Evolutionary conservation across 1,284 basidiomycete species (phyloP).

Genomic region (Lentinula novae-zelandiae): DNA sequence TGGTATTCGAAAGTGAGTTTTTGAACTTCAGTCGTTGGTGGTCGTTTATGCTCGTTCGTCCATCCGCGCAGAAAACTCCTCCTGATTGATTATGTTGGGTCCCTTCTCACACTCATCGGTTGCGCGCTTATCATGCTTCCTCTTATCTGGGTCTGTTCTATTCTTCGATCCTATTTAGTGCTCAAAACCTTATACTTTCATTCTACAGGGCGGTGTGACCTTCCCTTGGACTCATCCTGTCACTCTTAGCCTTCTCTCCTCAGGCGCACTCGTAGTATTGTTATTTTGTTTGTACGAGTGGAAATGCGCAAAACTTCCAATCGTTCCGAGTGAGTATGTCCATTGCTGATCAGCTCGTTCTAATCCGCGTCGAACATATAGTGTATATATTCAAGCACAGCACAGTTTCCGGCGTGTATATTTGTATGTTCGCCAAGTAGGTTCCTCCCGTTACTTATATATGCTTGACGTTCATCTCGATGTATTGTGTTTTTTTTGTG

Average conservation of each 20-base stretch:
- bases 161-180: neutral
- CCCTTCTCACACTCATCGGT: constrained; percentile 12
- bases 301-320: constrained; percentile 63
- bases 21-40: neutral
- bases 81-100: constrained; percentile 14
- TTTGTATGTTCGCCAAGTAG: constrained; percentile 64
- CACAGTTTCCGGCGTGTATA: constrained; percentile 67
- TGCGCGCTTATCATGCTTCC: constrained; percentile 16
- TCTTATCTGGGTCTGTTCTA: constrained; percentile 15
- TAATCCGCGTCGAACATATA: constrained; percentile 19
- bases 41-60: constrained; percentile 19
- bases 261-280: constrained; percentile 48
- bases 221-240: constrained; percentile 49
- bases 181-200: neutral
- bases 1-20: constrained; percentile 6
- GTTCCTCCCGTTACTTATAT: constrained; percentile 18
- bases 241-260: constrained; percentile 50
- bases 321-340: constrained; percentile 67
- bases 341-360: constrained; percentile 43
- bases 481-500: neutral
- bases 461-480: neutral
- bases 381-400: constrained; percentile 70
- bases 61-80: constrained; percentile 10
- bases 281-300: constrained; percentile 74
- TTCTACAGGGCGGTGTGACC: constrained; percentile 55